phyloP scores from a whole-genome alignment of 2,329 filamentous ascomycete species.

The Fusarium sp. region DNA sequence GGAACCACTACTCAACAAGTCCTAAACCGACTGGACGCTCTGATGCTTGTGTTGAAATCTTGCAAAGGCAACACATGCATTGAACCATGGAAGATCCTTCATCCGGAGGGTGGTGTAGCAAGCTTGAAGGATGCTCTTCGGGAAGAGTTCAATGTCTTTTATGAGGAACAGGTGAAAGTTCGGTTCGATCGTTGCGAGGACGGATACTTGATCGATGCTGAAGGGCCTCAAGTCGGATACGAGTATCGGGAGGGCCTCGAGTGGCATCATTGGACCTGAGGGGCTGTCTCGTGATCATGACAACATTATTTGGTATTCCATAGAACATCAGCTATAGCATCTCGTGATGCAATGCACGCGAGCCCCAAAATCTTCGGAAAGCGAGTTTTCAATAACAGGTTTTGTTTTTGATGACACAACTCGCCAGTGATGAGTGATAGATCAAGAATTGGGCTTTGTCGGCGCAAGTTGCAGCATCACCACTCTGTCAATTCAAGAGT shows the following conservation, averaged over 20 bases:
- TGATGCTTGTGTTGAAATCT: slow-evolving; percentile 70
- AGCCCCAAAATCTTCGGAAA: no score
- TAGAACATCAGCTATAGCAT: not conserved
- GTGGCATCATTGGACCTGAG: slow-evolving; percentile 46
- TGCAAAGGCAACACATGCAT: slow-evolving; percentile 66
- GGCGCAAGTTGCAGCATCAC: not conserved
- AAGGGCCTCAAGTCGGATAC: slow-evolving; percentile 60
- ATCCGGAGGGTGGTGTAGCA: slow-evolving; percentile 63
- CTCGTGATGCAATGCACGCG: not conserved
- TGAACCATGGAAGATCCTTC: slow-evolving; percentile 67
- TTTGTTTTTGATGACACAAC: not conserved
- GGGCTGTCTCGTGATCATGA: not conserved
- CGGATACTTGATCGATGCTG: slow-evolving; percentile 66
- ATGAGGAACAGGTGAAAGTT: slow-evolving; percentile 59
- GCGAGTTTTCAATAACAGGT: not conserved
- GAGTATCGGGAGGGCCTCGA: slow-evolving; percentile 43
- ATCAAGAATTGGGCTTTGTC: not conserved
- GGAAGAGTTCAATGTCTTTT: slow-evolving; percentile 63
- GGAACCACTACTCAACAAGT: slow-evolving; percentile 50
- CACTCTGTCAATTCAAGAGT: slow-evolving; percentile 10
- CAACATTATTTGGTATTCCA: not conserved
- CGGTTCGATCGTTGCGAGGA: slow-evolving; percentile 63
- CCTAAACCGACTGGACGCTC: slow-evolving; percentile 64
- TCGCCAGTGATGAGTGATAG: not conserved
- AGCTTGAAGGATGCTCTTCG: slow-evolving; percentile 63